Percentiles rank a stretch among this genome's conserved stretches.
Evolutionary conservation across 805 yeast genomes (phyloP).

Genomic region (Spathaspora boniae): DNA sequence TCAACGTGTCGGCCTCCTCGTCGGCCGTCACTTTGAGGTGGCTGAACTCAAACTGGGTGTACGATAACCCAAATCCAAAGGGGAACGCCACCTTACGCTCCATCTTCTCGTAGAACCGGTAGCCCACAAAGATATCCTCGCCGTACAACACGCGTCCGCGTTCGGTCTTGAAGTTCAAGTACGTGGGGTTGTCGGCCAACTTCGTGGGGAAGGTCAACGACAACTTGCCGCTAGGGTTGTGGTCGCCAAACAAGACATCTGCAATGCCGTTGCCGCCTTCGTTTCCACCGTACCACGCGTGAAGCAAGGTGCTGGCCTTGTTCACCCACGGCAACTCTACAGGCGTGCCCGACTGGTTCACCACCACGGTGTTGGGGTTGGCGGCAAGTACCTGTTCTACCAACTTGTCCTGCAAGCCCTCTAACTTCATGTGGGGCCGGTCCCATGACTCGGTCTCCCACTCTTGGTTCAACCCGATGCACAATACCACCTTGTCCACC

Average conservation of each 20-base stretch:
- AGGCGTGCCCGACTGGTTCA: conserved; percentile 33
- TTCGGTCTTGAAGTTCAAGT: conserved; percentile 25
- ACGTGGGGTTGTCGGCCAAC: conserved; percentile 26
- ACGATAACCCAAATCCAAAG: conserved; percentile 32
- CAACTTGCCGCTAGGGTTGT: conserved; percentile 29
- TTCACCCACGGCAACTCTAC: conserved; percentile 30
- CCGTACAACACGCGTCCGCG: conserved; percentile 32
- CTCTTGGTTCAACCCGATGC: conserved; percentile 25
- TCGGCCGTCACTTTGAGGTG: conserved; percentile 14
- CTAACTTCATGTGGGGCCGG: conserved; percentile 26
- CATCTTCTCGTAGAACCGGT: conserved; percentile 28
- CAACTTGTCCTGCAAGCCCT: conserved; percentile 24
- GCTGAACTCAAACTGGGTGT: conserved; percentile 20
- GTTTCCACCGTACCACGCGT: conserved; percentile 37
- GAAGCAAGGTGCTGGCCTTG: conserved; percentile 22
- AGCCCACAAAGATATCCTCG: conserved; percentile 31
- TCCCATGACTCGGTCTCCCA: conserved; percentile 33
- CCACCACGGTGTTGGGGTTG: conserved; percentile 27
- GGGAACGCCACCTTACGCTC: conserved; percentile 25
- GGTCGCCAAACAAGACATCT: conserved; percentile 30
- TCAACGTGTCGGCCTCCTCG: conserved; percentile 14
- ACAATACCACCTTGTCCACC: conserved; percentile 27
- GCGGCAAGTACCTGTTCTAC: conserved; percentile 23
- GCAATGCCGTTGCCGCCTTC: conserved; percentile 31
- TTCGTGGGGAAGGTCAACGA: conserved; percentile 22